phyloP scores from a whole-genome alignment of 2,329 filamentous ascomycete genomes.

The Nigrospora oryzae region DNA sequence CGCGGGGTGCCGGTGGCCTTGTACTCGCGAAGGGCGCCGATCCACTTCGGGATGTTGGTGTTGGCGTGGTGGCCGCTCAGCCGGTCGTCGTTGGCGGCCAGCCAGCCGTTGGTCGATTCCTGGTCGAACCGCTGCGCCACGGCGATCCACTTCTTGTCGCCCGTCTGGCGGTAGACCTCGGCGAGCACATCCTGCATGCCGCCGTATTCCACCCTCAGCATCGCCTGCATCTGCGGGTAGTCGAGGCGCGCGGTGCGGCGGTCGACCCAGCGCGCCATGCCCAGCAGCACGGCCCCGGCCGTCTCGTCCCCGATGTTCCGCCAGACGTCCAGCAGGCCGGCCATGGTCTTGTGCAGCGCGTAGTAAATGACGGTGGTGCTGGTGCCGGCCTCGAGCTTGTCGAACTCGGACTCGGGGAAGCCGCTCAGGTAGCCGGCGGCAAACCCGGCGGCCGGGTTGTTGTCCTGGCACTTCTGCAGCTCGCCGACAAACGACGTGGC shows the following conservation, averaged over 20 bases:
- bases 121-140: slow-evolving; percentile 42
- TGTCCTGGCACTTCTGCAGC: slow-evolving; percentile 40
- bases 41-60: slow-evolving; percentile 45
- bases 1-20: slow-evolving; percentile 33
- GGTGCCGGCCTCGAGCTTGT: slow-evolving; percentile 30
- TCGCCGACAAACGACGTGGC: slow-evolving; percentile 36
- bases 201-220: slow-evolving; percentile 41
- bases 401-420: slow-evolving; percentile 43
- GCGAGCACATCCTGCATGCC: slow-evolving; percentile 45
- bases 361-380: slow-evolving; percentile 47
- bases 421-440: slow-evolving; percentile 37
- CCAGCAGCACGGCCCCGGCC: slow-evolving; percentile 33
- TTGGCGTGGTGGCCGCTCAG: slow-evolving; percentile 42
- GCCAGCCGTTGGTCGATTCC: slow-evolving; percentile 33
- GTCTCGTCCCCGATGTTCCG: slow-evolving; percentile 30
- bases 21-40: slow-evolving; percentile 39
- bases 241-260: slow-evolving; percentile 31
- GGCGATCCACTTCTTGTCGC: slow-evolving; percentile 34
- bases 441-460: slow-evolving; percentile 36
- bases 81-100: slow-evolving; percentile 33
- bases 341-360: slow-evolving; percentile 44
- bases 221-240: slow-evolving; percentile 34
- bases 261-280: slow-evolving; percentile 39
- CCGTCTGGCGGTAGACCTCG: slow-evolving; percentile 36
- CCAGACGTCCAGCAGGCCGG: slow-evolving; percentile 42